Evolutionary conservation across 140 eudicot species (phyloP).

Genomic region (Anethum foeniculum): DNA sequence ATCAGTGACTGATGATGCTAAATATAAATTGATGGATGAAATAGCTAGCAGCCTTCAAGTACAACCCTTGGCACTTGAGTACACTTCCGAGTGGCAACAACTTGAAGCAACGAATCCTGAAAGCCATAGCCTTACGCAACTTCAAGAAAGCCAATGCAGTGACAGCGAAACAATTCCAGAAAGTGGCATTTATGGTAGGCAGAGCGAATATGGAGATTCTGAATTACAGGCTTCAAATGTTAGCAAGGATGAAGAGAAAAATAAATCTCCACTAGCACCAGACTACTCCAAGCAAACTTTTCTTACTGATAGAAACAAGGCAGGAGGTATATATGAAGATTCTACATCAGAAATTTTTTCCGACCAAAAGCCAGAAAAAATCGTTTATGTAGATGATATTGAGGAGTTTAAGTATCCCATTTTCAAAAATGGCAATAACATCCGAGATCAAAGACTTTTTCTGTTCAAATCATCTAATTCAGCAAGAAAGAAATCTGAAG

Average conservation of each 20-base stretch:
- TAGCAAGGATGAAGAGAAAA: slow-evolving; percentile 9
- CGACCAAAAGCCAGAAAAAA: slow-evolving; percentile 24
- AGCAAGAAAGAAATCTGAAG: background rate
- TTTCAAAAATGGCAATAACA: slow-evolving; percentile 7
- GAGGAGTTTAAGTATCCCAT: slow-evolving; percentile 45
- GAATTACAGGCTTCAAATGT: background rate
- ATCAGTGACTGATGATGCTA: slow-evolving; percentile 37
- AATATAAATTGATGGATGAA: slow-evolving; percentile 53
- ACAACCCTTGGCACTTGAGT: slow-evolving; percentile 45
- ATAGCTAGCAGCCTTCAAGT: slow-evolving; percentile 27
- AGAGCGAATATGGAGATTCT: background rate
- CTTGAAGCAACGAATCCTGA: background rate
- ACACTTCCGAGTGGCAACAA: slow-evolving; percentile 22
- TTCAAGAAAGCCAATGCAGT: slow-evolving; percentile 21
- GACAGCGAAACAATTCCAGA: background rate
- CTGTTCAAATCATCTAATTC: slow-evolving; percentile 32
- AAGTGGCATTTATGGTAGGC: background rate
- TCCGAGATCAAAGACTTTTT: slow-evolving; percentile 57
- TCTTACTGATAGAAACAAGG: background rate
- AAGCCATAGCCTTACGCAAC: slow-evolving; percentile 1
- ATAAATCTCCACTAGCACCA: background rate
- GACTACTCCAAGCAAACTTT: background rate
- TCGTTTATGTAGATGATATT: slow-evolving; percentile 47
- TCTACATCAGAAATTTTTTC: slow-evolving; percentile 32
- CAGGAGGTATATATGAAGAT: background rate